These are phyloP conservation scores for Rhynchosporium agropyri DNA, from an alignment of 2,329 filamentous ascomycete genomes.

Conservation along the genomic window DNA sequence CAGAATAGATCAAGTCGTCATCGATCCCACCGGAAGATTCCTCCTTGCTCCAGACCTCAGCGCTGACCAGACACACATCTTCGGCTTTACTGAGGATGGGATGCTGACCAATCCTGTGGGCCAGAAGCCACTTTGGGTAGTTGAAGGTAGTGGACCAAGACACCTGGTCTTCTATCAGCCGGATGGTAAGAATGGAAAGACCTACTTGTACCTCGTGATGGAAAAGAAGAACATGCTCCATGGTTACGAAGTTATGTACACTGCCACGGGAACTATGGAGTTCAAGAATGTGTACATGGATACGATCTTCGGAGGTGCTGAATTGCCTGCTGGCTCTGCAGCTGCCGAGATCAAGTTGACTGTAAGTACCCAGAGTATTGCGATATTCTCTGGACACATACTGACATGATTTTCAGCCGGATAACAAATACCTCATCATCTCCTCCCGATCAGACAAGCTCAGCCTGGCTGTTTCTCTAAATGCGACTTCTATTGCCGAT, in stretches of 20 bases:
- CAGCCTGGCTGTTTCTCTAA: neutral
- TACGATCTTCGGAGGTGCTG: conserved; percentile 1
- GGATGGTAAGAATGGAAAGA: conserved; percentile 18
- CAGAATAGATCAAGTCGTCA: conserved; percentile 47
- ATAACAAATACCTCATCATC: conserved; percentile 22
- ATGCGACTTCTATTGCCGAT: conserved; percentile 38
- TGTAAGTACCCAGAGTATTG: conserved; percentile 1
- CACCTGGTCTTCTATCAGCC: conserved; percentile 50
- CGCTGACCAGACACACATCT: conserved; percentile 50
- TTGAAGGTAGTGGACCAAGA: conserved; percentile 51
- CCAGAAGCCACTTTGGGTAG: neutral
- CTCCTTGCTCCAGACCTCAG: conserved; percentile 55
- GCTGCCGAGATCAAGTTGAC: conserved; percentile 17
- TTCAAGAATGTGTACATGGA: conserved; percentile 4
- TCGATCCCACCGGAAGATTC: conserved; percentile 52
- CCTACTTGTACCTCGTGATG: conserved; percentile 41
- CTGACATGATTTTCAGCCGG: conserved; percentile 14
- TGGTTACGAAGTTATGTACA: conserved; percentile 12
- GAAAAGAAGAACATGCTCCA: conserved; percentile 18
- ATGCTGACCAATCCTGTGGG: neutral
- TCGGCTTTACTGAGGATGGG: conserved; percentile 31
- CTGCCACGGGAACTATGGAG: neutral
- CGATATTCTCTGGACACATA: no score
- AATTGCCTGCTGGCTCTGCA: conserved; percentile 4
- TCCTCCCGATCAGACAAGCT: conserved; percentile 14